Conservation (phyloP, 2,329 filamentous ascomycete genomes). For the Fusarium chaquense region DNA sequence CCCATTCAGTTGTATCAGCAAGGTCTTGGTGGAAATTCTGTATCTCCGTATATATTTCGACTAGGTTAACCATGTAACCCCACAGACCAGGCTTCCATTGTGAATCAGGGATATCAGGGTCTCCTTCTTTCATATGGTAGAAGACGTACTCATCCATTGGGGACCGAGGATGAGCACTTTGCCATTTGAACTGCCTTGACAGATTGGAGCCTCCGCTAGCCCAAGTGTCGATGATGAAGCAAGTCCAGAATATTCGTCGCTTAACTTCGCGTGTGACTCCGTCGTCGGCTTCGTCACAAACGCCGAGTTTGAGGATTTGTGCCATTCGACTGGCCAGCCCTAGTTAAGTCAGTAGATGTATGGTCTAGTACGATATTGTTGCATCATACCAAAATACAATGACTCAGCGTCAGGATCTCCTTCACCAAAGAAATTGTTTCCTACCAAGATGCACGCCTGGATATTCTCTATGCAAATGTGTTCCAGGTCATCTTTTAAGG, state of each 20-base stretch:
- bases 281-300: conserved; percentile 36
- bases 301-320: conserved; percentile 49
- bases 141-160: conserved; percentile 51
- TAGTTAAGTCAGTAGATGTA: background rate
- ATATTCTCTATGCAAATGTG: conserved; percentile 51
- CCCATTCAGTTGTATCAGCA: conserved; percentile 47
- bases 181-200: conserved; percentile 46
- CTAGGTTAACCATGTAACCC: conserved; percentile 51
- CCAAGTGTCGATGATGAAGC: conserved; percentile 53
- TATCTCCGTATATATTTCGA: conserved; percentile 51
- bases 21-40: conserved; percentile 50
- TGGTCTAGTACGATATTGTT: fast-evolving
- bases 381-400: conserved; percentile 49
- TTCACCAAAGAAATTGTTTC: conserved; percentile 50
- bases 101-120: conserved; percentile 29
- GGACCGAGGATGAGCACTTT: conserved; percentile 24
- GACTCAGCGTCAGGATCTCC: conserved; percentile 50
- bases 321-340: conserved; percentile 52
- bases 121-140: conserved; percentile 42
- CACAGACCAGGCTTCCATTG: conserved; percentile 49
- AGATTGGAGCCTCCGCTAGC: conserved; percentile 49
- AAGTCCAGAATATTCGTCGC: conserved; percentile 51
- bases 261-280: conserved; percentile 49
- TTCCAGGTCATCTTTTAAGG: conserved; percentile 50
- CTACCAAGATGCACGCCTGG: conserved; percentile 51